Percentiles rank a stretch among this genome's conserved stretches.
Conservation (phyloP, 768 basidiomycete genomes). For the Mycena indigotica region DNA sequence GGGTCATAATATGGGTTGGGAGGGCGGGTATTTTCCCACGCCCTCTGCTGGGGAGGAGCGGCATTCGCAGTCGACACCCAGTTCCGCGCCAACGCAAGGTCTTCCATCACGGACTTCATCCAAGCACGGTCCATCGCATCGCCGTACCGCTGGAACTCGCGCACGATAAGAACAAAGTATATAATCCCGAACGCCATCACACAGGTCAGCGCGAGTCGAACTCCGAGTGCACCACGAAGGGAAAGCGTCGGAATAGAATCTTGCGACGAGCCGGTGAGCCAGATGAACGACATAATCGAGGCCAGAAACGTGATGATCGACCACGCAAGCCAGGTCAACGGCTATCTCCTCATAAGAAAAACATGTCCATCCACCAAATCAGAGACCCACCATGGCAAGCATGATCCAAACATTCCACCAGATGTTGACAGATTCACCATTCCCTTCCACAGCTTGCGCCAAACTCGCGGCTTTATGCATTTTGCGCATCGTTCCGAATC, state of each 20-base stretch:
- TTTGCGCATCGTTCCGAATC: conserved; percentile 62
- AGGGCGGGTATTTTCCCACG: too few species aligned
- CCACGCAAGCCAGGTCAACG: conserved; percentile 58
- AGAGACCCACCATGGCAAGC: conserved; percentile 38
- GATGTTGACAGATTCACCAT: not conserved
- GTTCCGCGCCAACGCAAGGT: not conserved
- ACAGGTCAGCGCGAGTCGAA: conserved; percentile 43
- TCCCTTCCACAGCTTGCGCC: conserved; percentile 50
- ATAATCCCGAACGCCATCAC: conserved; percentile 45
- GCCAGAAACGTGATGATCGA: conserved; percentile 49
- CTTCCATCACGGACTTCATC: not conserved
- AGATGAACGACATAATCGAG: conserved; percentile 51
- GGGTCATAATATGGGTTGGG: too few species aligned
- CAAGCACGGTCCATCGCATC: conserved; percentile 14
- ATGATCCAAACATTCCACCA: conserved; percentile 59
- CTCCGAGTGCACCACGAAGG: conserved; percentile 34
- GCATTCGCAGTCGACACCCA: not conserved
- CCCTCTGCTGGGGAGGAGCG: not conserved
- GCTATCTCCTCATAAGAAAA: conserved; percentile 22
- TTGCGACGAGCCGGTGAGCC: conserved; percentile 46
- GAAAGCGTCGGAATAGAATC: conserved; percentile 33
- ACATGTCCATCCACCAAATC: not conserved
- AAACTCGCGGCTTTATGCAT: conserved; percentile 63
- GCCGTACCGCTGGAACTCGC: conserved; percentile 47
- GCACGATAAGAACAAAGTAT: conserved; percentile 45